Conservation (phyloP, 2,329 filamentous ascomycete genomes). For the Penicillium decumbens region DNA sequence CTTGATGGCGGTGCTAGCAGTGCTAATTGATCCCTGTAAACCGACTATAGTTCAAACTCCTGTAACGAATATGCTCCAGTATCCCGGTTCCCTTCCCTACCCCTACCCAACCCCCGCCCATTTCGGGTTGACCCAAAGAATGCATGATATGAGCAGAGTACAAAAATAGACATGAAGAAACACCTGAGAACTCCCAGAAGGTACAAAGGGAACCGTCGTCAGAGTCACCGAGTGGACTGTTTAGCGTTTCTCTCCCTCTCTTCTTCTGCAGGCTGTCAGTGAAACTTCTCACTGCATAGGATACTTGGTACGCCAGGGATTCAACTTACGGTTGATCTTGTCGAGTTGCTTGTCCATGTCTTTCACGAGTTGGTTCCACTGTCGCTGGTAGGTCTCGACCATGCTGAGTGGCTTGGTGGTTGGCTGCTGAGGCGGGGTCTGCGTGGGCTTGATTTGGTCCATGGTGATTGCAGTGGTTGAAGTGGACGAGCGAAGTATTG, state of each 20-base stretch:
- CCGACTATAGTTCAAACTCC: background rate
- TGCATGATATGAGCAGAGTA: background rate
- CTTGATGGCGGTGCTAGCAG: conserved; percentile 1
- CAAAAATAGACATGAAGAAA: background rate
- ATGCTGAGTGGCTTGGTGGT: conserved; percentile 9
- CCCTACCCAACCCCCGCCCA: background rate
- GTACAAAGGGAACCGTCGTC: background rate
- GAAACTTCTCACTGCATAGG: conserved; percentile 7
- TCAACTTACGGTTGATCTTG: conserved; percentile 15
- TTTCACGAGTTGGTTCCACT: conserved; percentile 18
- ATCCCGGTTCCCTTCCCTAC: background rate
- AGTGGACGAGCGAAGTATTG: background rate
- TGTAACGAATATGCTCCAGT: background rate
- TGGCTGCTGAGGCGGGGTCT: background rate
- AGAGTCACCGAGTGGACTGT: conserved; percentile 6
- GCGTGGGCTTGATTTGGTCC: conserved; percentile 12
- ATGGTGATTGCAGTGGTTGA: background rate
- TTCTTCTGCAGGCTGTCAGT: conserved; percentile 15
- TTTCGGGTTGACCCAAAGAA: background rate
- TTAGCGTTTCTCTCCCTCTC: conserved; percentile 8
- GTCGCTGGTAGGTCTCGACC: conserved; percentile 15
- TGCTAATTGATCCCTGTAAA: conserved; percentile 1
- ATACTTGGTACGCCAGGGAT: background rate
- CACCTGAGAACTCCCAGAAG: background rate
- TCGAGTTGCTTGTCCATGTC: conserved; percentile 15